These are phyloP conservation scores for Puccinia triticina DNA, from an alignment of 1,284 basidiomycete genomes.

Conservation along the genomic window DNA sequence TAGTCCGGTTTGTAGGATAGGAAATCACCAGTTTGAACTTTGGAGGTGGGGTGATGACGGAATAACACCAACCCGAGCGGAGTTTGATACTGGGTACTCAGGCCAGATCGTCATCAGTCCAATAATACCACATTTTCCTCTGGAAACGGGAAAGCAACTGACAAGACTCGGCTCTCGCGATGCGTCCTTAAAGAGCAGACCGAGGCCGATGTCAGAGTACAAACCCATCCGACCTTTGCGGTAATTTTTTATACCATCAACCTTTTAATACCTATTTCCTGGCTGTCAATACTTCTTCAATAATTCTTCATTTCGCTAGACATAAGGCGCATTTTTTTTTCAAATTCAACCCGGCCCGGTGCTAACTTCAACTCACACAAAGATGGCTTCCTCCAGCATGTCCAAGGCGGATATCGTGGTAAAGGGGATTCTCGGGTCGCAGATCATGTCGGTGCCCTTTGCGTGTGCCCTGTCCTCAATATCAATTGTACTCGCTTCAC, in stretches of 20 bases:
- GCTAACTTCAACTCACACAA: slow-evolving; percentile 1
- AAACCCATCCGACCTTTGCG: not conserved
- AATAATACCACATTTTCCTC: not conserved
- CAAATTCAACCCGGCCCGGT: slow-evolving; percentile 9
- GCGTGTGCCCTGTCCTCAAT: slow-evolving; percentile 34
- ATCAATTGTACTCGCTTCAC: slow-evolving; percentile 7
- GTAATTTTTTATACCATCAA: not conserved
- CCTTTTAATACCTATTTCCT: not conserved
- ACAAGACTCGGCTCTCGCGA: not conserved
- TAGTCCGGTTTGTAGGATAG: slow-evolving; percentile 13
- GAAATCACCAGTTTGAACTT: slow-evolving; percentile 1
- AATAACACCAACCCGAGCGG: no score
- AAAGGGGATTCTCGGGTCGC: slow-evolving; percentile 37
- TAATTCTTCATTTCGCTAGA: not conserved
- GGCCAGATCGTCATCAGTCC: not conserved
- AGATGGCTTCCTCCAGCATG: not conserved
- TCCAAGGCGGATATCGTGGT: slow-evolving; percentile 10
- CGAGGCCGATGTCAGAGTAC: not conserved
- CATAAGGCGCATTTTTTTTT: not conserved
- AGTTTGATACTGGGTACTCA: not conserved
- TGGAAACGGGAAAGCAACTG: not conserved
- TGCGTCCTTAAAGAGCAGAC: not conserved
- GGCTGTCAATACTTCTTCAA: not conserved
- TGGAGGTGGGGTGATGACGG: slow-evolving; percentile 1
- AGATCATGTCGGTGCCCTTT: slow-evolving; percentile 47